Evolutionary conservation across 371 early-diverging fungal genomes (phyloP), one percentile per base, ranked within the genome.

Genomic region (Coemansia sp.): DNA sequence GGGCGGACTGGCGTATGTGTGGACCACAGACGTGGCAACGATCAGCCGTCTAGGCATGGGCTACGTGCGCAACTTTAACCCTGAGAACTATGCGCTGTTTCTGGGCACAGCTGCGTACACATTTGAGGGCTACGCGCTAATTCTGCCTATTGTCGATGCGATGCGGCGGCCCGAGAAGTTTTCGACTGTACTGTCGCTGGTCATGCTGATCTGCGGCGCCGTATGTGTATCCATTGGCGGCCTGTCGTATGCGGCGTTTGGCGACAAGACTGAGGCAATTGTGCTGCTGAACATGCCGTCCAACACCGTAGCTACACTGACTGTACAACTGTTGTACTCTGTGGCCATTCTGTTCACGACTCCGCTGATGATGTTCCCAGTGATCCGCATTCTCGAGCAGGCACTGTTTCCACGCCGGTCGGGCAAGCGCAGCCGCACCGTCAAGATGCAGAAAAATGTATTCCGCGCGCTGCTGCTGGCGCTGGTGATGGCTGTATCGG

Each of bases 41-140:
- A 65, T 94, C 28, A 80, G 83, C 33, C 80, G 73, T 5, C 59
- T 68, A 51, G 91, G 90, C 25, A 56, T 80, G 30, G 65, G 79
- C 18, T 72, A 82, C 3, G 80, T 86, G 52, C 78, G 71, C 54
- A 81, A 82, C 81, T 78, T 86, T 54, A 86, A 87, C 57, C 65
- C 82, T 26, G 65, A 72, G 18, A 75, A 66, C 44, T 93, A 88
- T 72, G 82, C 91, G 9, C 84, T 93, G 59, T 93, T 95, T 78
- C 78, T 95, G 44, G 96, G 96, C 33, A 93, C 96, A 20, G 93
- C 94, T 60, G 90, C 93, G 28, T 95, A 91, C 73, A 89, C 94
- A 0, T 95, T 90, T 77, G 94, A 94, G 80, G 95, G 95, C 26
- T 91, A 90, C 56, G 94, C 91, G 40, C 81, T 91, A 65, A 85